Evolutionary conservation across 2,329 filamentous ascomycete genomes (phyloP).

Genomic region (Thelonectria olida): DNA sequence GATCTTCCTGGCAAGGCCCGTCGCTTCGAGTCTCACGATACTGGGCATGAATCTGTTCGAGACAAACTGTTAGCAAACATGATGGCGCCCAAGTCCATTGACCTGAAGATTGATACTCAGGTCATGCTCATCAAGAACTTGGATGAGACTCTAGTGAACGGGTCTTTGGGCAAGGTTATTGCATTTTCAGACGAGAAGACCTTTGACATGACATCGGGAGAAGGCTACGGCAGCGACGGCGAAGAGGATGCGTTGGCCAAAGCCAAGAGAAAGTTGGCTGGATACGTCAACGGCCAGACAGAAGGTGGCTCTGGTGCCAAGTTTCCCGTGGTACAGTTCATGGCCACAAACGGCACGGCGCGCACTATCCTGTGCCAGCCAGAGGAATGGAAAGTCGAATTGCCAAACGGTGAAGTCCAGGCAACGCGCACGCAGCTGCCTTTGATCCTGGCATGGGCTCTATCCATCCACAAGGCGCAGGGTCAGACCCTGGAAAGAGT

Average conservation of each 20-base stretch:
- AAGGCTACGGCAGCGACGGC: conserved; percentile 49
- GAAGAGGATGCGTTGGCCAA: conserved; percentile 56
- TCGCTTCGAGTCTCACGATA: conserved; percentile 78
- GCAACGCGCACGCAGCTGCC: conserved; percentile 85
- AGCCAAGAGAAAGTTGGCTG: conserved; percentile 66
- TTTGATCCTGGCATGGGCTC: conserved; percentile 93
- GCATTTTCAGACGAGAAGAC: conserved; percentile 52
- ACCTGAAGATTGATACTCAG: conserved; percentile 90
- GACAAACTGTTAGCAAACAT: conserved; percentile 87
- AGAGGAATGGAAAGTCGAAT: conserved; percentile 95
- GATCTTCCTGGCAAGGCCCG: conserved; percentile 74
- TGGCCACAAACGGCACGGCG: conserved; percentile 75
- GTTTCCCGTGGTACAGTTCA: conserved; percentile 88
- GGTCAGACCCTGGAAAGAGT: conserved; percentile 94
- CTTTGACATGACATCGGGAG: conserved; percentile 50
- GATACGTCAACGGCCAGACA: conserved; percentile 52
- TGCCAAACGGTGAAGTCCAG: conserved; percentile 94
- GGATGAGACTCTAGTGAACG: conserved; percentile 93
- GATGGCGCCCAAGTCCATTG: conserved; percentile 86
- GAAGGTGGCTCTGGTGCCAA: conserved; percentile 56
- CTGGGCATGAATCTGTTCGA: conserved; percentile 75
- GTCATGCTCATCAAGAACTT: conserved; percentile 99
- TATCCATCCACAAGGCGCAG: conserved; percentile 98
- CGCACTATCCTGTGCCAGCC: conserved; percentile 77
- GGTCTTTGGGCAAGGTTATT: conserved; percentile 85